Evolutionary conservation across 306 rosid species (phyloP), one percentile per base, ranked within the genome.

Genomic region (Casuarina equisetifolia): DNA sequence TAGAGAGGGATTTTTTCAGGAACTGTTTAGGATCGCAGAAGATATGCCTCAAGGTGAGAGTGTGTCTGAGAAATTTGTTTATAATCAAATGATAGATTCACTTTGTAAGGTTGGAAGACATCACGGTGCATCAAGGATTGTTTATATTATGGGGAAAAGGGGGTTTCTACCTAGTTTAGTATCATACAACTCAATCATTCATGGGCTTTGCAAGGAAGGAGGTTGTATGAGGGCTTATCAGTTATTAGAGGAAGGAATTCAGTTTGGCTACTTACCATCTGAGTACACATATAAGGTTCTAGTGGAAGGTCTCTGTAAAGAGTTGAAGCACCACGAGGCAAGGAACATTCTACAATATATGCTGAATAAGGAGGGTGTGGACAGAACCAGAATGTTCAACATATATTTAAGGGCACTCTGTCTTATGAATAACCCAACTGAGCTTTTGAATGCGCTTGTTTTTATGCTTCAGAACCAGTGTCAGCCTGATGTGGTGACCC

Each of bases 151-250:
- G 98, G 89, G 88, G 86, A 89, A 76, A 61, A 83, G 77, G 71
- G 91, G 96, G 9, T 74, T 91, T 46, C 62, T 79, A 78, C 98
- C 97, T 0, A 88, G 90, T 46, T 10, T 73, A 1, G 85, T 84
- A 49, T 85, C 92, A 0, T 91, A 88, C 82, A 91, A 91, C 82
- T 67, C 78, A 51, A 86, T 94, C 64, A 75, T 89, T 25, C 98
- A 92, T 71, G 95, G 98, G 53, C 97, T 90, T 64, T 84, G 91
- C 97, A 88, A 82, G 79, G 92, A 89, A 39, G 95, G 97, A 76
- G 89, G 88, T 78, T 86, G 88, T 66, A 84, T 88, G 97, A 85
- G 97, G 80, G 97, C 93, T 70, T 89, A 84, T 87, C 97, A 90
- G 82, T 81, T 94, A 80, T 78, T 90, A 32, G 86, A 89, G 66